Conservation (phyloP, 768 basidiomycete species). For the Ramaria sp. region DNA sequence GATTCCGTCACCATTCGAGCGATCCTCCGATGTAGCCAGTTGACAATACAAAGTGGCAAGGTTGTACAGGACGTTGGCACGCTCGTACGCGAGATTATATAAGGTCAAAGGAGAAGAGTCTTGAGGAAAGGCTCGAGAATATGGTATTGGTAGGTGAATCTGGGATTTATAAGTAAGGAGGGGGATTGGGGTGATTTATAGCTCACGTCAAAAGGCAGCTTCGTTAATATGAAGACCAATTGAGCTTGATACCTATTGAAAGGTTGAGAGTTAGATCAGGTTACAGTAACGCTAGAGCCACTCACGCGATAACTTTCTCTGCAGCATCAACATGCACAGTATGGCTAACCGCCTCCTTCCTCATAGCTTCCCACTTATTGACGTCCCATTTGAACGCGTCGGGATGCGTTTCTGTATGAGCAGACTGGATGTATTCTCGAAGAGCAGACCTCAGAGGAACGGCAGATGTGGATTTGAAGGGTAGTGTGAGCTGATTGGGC, state of each 20-base stretch:
- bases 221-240: constrained; percentile 70
- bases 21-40: constrained; percentile 60
- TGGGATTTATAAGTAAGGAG: constrained; percentile 17
- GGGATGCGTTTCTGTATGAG: constrained; percentile 64
- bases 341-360: constrained; percentile 44
- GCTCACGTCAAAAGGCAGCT: constrained; percentile 72
- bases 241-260: constrained; percentile 80
- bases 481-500: constrained; percentile 69
- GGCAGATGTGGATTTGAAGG: constrained; percentile 60
- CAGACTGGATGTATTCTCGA: constrained; percentile 51
- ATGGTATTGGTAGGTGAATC: constrained; percentile 67
- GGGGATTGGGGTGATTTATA: constrained; percentile 11
- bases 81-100: constrained; percentile 72
- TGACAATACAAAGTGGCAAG: constrained; percentile 80
- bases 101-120: constrained; percentile 48
- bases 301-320: constrained; percentile 47
- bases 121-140: constrained; percentile 60
- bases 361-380: constrained; percentile 52
- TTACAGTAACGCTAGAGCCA: constrained; percentile 11
- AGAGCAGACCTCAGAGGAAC: constrained; percentile 44
- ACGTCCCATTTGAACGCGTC: constrained; percentile 80
- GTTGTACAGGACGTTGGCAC: constrained; percentile 73
- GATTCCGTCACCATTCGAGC: constrained; percentile 66
- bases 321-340: constrained; percentile 47
- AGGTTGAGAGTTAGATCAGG: background rate